Percentiles rank a stretch among this genome's conserved stretches.
These are phyloP conservation scores for Bombardia bombarda DNA, from an alignment of 495 filamentous ascomycete genomes.

Conservation along the genomic window DNA sequence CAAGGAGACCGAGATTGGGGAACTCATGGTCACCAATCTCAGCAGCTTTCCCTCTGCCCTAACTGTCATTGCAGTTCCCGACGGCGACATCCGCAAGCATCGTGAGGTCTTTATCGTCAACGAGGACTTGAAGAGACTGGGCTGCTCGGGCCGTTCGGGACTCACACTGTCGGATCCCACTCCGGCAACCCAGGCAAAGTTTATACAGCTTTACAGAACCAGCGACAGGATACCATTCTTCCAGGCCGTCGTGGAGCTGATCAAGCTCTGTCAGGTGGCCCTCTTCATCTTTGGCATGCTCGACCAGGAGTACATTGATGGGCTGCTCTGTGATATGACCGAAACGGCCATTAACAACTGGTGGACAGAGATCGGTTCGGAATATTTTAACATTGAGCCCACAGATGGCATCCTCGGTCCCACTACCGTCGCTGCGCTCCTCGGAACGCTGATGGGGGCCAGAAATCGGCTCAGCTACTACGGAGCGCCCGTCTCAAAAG, in stretches of 20 bases:
- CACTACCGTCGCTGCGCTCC: slow-evolving; percentile 79
- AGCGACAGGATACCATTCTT: slow-evolving; percentile 72
- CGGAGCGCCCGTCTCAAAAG: slow-evolving; percentile 79
- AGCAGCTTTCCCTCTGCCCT: slow-evolving; percentile 81
- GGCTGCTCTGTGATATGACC: slow-evolving; percentile 85
- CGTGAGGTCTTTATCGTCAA: slow-evolving; percentile 87
- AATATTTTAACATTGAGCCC: slow-evolving; percentile 84
- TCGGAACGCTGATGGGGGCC: slow-evolving; percentile 84
- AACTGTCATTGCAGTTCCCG: slow-evolving; percentile 81
- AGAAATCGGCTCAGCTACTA: slow-evolving; percentile 74
- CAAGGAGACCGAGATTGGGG: slow-evolving; percentile 76
- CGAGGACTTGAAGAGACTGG: slow-evolving; percentile 84
- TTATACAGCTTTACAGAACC: slow-evolving; percentile 80
- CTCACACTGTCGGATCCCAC: slow-evolving; percentile 70
- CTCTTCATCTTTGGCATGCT: slow-evolving; percentile 83
- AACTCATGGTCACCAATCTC: slow-evolving; percentile 89
- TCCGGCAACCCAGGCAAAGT: slow-evolving; percentile 80
- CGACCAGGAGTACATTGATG: slow-evolving; percentile 84
- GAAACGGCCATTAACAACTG: slow-evolving; percentile 87
- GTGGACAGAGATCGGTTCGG: slow-evolving; percentile 91
- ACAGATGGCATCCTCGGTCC: slow-evolving; percentile 87
- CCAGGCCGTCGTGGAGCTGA: slow-evolving; percentile 73
- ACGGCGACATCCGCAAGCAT: slow-evolving; percentile 75
- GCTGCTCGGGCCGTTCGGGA: slow-evolving; percentile 83
- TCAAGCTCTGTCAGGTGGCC: slow-evolving; percentile 87